phyloP scores from a whole-genome alignment of 1,139 yeast species.

The Candida sojae region DNA sequence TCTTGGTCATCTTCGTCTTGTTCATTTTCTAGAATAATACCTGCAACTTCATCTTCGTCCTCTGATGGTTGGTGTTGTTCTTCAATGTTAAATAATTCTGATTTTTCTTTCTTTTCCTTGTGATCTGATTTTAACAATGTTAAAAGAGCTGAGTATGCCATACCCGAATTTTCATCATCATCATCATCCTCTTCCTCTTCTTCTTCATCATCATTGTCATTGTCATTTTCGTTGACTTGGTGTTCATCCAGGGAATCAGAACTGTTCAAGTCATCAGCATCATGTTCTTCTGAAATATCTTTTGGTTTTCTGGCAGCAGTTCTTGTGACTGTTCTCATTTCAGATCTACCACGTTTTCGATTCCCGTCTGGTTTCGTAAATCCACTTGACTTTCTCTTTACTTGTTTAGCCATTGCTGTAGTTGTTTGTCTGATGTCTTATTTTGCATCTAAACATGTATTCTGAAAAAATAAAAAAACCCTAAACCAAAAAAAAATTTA shows the following conservation, averaged over 20 bases:
- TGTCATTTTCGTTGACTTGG: constrained; percentile 8
- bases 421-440: background rate
- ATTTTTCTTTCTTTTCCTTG: constrained; percentile 16
- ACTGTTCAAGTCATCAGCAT: constrained; percentile 11
- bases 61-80: constrained; percentile 15
- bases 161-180: constrained; percentile 28
- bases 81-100: constrained; percentile 13
- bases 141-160: constrained; percentile 76
- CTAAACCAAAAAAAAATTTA: too few species aligned
- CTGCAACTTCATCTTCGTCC: constrained; percentile 26
- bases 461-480: background rate
- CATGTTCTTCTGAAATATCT: constrained; percentile 12
- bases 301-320: constrained; percentile 38
- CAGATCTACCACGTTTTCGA: constrained; percentile 57
- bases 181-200: constrained; percentile 13
- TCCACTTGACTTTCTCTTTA: constrained; percentile 10
- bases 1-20: constrained; percentile 27
- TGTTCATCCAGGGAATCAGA: constrained; percentile 8
- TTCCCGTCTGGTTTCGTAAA: background rate
- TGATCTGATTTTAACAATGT: constrained; percentile 65
- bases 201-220: constrained; percentile 8
- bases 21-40: constrained; percentile 7
- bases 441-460: constrained; percentile 8
- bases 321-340: constrained; percentile 58
- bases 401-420: constrained; percentile 11